phyloP scores from a whole-genome alignment of 345 rosid species.

The Linum usitatissimum region DNA sequence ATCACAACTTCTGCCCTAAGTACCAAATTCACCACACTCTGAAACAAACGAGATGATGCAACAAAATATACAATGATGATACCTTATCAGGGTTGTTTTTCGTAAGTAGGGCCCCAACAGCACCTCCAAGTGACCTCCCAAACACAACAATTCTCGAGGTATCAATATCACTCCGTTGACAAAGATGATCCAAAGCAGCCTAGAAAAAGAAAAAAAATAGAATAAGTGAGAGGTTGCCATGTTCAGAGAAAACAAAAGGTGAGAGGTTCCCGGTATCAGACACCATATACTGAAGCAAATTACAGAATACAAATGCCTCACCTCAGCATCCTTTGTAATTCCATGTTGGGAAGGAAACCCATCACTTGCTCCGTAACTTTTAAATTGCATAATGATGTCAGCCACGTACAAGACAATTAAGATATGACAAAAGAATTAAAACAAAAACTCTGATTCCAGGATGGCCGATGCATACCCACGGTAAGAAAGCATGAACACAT shows the following conservation, averaged over 20 bases:
- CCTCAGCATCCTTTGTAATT: slow-evolving; percentile 86
- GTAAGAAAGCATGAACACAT: slow-evolving; percentile 97
- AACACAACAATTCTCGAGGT: slow-evolving; percentile 79
- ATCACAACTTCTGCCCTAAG: too few species aligned
- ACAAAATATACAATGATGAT: slow-evolving; percentile 2
- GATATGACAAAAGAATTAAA: neutral
- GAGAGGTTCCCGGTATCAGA: slow-evolving; percentile 11
- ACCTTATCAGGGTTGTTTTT: slow-evolving; percentile 94
- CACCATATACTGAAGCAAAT: slow-evolving; percentile 4
- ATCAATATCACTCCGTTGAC: slow-evolving; percentile 81
- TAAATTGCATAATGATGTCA: slow-evolving; percentile 10
- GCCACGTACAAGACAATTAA: slow-evolving; percentile 5
- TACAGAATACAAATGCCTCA: slow-evolving; percentile 19
- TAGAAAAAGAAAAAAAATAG: slow-evolving; percentile 24
- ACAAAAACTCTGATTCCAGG: slow-evolving; percentile 4
- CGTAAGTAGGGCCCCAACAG: slow-evolving; percentile 82
- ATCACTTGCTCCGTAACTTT: slow-evolving; percentile 90
- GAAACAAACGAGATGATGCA: slow-evolving; percentile 1
- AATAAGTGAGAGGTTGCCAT: neutral
- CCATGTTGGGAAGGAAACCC: slow-evolving; percentile 97
- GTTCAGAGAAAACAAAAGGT: neutral
- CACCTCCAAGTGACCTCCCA: slow-evolving; percentile 99
- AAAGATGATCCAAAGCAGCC: slow-evolving; percentile 98
- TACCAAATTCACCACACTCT: too few species aligned
- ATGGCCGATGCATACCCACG: slow-evolving; percentile 56